Evolutionary conservation across 139 green algal species (phyloP).

Genomic region (Chlorella sp.): DNA sequence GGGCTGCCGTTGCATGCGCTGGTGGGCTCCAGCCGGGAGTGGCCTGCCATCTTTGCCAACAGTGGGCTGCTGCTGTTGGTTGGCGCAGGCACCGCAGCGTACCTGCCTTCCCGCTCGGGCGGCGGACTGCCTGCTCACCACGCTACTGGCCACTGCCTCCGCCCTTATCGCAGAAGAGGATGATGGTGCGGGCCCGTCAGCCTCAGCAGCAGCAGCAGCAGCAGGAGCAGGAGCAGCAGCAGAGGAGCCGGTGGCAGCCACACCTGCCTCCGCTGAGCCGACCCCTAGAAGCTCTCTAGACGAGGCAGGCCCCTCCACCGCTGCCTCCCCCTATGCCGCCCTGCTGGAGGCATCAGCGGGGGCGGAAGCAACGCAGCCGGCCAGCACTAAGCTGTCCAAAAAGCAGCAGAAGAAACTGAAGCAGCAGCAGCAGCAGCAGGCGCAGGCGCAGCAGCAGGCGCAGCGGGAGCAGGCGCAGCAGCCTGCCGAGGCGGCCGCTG

Average conservation of each 20-base stretch:
- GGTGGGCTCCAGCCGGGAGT: too few relatives aligned
- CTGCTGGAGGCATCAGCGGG: too few relatives aligned
- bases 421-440: conserved; percentile 13
- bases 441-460: neutral
- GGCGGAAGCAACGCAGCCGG: neutral
- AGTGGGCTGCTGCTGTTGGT: too few relatives aligned
- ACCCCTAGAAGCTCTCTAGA: neutral
- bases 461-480: neutral
- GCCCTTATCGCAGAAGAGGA: neutral
- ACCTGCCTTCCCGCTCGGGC: too few relatives aligned
- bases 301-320: neutral
- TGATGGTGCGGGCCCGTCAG: neutral
- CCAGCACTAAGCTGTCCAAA: neutral
- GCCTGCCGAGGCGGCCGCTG: neutral
- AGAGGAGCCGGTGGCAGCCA: neutral
- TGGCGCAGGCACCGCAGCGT: too few relatives aligned
- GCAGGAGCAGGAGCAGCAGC: neutral
- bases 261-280: neutral
- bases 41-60: too few relatives aligned
- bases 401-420: conserved; percentile 14
- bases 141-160: too few relatives aligned
- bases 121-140: too few relatives aligned
- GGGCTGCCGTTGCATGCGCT: too few relatives aligned
- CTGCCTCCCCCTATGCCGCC: neutral
- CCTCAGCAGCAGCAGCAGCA: neutral